Base-by-base conservation (phyloP, 352 stramenopile species). In the Phytophthora pseudosyringae region DNA sequence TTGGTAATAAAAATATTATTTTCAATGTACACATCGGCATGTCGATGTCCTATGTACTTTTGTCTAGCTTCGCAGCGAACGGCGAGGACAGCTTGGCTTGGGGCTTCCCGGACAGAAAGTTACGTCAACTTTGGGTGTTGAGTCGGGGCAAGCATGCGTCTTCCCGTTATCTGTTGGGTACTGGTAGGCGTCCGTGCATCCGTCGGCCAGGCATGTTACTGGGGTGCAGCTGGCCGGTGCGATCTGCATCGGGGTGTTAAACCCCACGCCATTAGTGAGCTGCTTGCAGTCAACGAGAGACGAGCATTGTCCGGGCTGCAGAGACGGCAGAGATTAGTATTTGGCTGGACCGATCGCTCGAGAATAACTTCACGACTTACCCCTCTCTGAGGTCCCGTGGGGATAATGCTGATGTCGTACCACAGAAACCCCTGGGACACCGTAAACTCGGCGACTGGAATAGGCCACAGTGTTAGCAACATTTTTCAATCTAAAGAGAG, bases 321-420 rank as follows among this genome's bases (percentile, higher is more conserved):
- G 18, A 58, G 18, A 59, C 28, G 2, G 5, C 15, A 53, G 1
- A 36, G 21, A 11, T 43, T 11, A 13, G 21, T 25, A 28, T 4
- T 1, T 15, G 25, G 7, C n/a, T 46, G 16, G 5, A 11, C 25
- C 3, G 11, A 4, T 18, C 21, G 21, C 21, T 21, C 21, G 21
- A 21, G 21, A 21, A 21, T 21, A 21, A 21, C 21, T 21, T 21
- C 21, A 29, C 44, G 9, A 49, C 66, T 55, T 70, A 74, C 66
- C 25, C 69, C 73, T 9, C 40, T 67, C 11, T 47, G 31, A 33
- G 72, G 57, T 6, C 81, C 79, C 2, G 83, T 90, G 4, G 78
- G 76, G 43, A 89, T 83, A 39, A 80, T 81, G 54, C 76, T 83
- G 64, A 89, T 89, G 58, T 88, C 78, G 59, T 86, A 89, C 80